Evolutionary conservation across 768 basidiomycete species (phyloP), one percentile per base, ranked within the genome.

Genomic region (Lyophyllum atratum): DNA sequence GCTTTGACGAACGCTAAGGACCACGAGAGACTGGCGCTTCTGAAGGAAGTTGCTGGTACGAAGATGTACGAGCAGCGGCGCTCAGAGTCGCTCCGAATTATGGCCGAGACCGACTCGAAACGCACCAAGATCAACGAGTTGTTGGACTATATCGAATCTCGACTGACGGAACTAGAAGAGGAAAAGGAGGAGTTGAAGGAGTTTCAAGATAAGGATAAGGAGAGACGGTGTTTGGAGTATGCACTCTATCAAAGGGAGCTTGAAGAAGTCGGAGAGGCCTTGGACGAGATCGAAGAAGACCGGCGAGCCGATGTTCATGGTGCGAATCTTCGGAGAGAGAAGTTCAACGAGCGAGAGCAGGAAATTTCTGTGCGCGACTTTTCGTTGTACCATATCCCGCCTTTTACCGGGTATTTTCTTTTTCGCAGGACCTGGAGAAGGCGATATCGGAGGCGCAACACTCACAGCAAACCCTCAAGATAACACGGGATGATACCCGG

Each of bases 111-210:
- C 47, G 94, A 96, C 62, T 82, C 90, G 4, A 98, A 98, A 66
- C 87, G 94, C 9, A 78, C 83, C 14, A 98, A 98, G 73, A 97
- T 99, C 60, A 85, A 81, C 64, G 95, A 98, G 62, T 75, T 97
- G 10, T 81, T 98, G 19, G 86, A 89, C 2, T 93, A 92, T 67
- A 98, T 98, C 66, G 93, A 98, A 59, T 87, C 91, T 9, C 86
- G 95, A 2, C 75, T 99, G 51, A 76, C 80, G 2, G 96, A 98
- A 72, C 86, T 98, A 7, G 96, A 99, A 67, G 94, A 97, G 66
- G 97, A 99, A 75, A 98, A 98, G 69, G 93, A 96, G 61, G 97
- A 99, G 69, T 74, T 99, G 54, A 96, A 95, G 68, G 94, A 97
- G 70, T 99, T 92, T 67, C 94, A 97, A 70, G 88, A 92, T 60